Evolutionary conservation across 1,284 basidiomycete species (phyloP), one percentile per base, ranked within the genome.

Genomic region (Boletus semigastroideus): DNA sequence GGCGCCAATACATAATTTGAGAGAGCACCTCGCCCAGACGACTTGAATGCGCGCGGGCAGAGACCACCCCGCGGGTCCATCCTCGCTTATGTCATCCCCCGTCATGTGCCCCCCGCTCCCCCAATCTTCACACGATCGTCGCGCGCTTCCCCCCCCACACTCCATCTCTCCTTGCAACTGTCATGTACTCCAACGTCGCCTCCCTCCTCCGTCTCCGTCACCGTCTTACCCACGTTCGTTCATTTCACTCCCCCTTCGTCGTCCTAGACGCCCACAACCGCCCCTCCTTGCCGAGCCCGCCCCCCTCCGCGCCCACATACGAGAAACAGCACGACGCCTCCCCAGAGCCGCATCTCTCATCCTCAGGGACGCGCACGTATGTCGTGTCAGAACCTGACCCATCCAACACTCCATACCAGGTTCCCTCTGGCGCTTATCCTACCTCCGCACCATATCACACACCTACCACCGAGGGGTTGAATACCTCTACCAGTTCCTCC

Each of bases 361-460:
- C 69, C 34, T 63, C 70, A 25, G 78, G 79, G 41, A 70, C 74
- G 30, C 79, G 77, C 55, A 82, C 78, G 51, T 84, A 87, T 61
- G 82, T 87, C 57, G 84, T 86, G 57, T 84, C 83, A 39, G 75
- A 84, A 58, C 84, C 84, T 30, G 83, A 85, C 65, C 74, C 78
- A 36, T 71, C 78, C 48, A 63, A 80, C 52, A 77, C 73, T 41
- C 78, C 78, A 22, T 86, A 86, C 61, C 71, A 77, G 56, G 84
- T 87, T 33, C 86, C 86, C 4, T 78, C 79, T 11, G 85, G 86
- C 55, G 85, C 85, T 12, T 87, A 83, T 69, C 79, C 81, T 48
- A 77, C 76, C 44, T 78, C 80, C 37, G 70, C 77, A 27, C 67
- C 80, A 11, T 86, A 83, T 67, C 66, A 72, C 52, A 63, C 75